phyloP scores from a whole-genome alignment of 2,329 filamentous ascomycete species.

The Fusarium secorum region DNA sequence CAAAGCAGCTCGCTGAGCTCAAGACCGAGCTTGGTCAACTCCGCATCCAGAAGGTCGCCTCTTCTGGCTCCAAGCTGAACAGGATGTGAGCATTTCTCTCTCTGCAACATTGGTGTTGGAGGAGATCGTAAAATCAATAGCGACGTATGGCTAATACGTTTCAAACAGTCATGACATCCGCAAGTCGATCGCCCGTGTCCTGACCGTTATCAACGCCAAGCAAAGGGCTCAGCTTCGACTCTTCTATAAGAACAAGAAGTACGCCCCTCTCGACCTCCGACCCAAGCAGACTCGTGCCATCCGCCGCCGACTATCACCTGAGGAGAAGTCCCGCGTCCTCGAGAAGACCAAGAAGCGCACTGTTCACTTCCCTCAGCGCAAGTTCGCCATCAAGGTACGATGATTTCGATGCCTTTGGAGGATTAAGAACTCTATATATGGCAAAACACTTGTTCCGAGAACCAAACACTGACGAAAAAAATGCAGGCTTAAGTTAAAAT shows the following conservation, averaged over 20 bases:
- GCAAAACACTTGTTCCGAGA: not conserved
- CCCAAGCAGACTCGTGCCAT: conserved; percentile 98
- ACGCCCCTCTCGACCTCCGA: conserved; percentile 97
- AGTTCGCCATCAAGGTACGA: conserved; percentile 96
- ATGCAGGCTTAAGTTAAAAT: conserved; percentile 43
- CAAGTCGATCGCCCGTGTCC: conserved; percentile 98
- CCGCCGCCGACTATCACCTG: conserved; percentile 90
- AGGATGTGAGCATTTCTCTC: conserved; percentile 77
- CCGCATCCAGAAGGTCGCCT: conserved; percentile 98
- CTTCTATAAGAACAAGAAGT: conserved; percentile 99
- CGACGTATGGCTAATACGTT: conserved; percentile 31
- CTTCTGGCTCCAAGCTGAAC: conserved; percentile 93
- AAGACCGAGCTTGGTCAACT: conserved; percentile 97
- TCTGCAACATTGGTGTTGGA: not conserved
- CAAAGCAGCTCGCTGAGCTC: conserved; percentile 92
- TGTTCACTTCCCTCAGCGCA: conserved; percentile 97
- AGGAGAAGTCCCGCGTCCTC: conserved; percentile 84
- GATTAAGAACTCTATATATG: not conserved
- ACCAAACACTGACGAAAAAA: conserved; percentile 23
- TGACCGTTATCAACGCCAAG: conserved; percentile 99
- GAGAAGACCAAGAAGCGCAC: conserved; percentile 97
- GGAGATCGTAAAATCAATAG: not conserved
- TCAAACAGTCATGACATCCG: conserved; percentile 88
- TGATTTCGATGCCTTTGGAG: not conserved
- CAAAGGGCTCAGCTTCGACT: conserved; percentile 96